Evolutionary conservation across 2,329 filamentous ascomycete species (phyloP), one percentile per base, ranked within the genome.

Genomic region (Aspergillus aculeatus): DNA sequence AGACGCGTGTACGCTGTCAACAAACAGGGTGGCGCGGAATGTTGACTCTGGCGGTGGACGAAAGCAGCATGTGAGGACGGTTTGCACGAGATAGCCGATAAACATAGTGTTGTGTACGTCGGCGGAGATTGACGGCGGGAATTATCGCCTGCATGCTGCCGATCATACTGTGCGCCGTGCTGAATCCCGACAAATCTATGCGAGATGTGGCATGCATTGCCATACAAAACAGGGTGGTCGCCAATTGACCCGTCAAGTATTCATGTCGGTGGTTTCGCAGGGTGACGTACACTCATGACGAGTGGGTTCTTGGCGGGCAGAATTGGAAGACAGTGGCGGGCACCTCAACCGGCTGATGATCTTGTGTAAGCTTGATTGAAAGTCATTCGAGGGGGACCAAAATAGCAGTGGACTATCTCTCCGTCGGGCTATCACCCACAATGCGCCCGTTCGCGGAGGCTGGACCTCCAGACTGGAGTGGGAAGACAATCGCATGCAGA

Each of bases 251-350:
- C 41, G 53, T 48, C 53, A 11, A 48, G 29, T 47, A 6, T 47
- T 47, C 24, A 54, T 54, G 21, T 47, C 23, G 52, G 44, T 47
- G 21, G 19, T 29, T 19, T 54, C n/a, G 24, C 19, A 47, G 52
- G 53, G 26, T 55, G 53, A 55, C 53, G 53, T 55, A 55, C 53
- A 32, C 53, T 52, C 41, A 31, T 55, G 53, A 55, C 53, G 53
- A 55, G 53, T 47, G 53, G 41, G 41, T 55, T 55, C 53, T 55
- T 55, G 53, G 53, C 53, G 14, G 26, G 31, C 21, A 24, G 44
- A 48, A 41, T 23, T 31, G 23, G 10, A 12, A 47, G 23, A 21
- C 44, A 19, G 31, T 47, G 38, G n/a, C 16, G 11, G 38, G n/a
- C 16, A 6, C 24, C 1, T 16, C 5, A 3, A 6, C 9, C 9